A percentile compares a stretch with the other conserved stretches of the same genome.
Conservation (phyloP, 352 stramenopile genomes). For the Hyaloperonospora brassicae region DNA sequence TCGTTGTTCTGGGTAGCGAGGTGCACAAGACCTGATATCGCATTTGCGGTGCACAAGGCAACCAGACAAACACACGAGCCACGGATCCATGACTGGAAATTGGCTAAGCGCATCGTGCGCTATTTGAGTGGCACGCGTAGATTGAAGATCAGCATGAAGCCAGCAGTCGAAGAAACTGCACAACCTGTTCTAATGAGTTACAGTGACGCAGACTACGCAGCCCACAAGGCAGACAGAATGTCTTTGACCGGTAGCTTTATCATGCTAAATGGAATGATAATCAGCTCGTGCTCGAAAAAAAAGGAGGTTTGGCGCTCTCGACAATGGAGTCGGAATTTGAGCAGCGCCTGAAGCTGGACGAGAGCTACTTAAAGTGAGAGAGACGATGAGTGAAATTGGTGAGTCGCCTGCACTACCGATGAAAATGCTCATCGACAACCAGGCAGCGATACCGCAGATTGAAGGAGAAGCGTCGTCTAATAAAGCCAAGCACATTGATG, state of each 20-base stretch:
- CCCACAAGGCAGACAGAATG: neutral
- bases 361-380: neutral
- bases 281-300: neutral
- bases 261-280: neutral
- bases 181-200: neutral
- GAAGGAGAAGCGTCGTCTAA: neutral
- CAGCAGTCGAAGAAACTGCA: neutral
- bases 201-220: neutral
- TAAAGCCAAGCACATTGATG: no score
- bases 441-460: no score
- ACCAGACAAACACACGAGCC: neutral
- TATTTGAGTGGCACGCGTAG: neutral
- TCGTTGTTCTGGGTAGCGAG: neutral
- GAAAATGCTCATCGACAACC: no score
- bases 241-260: neutral
- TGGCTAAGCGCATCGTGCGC: neutral
- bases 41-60: neutral
- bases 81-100: neutral
- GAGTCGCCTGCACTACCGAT: no score
- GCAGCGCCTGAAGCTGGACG: neutral
- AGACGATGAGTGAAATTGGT: no score
- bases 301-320: neutral
- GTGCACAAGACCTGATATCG: neutral
- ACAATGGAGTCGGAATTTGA: neutral
- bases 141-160: neutral